A percentile compares a stretch with the other conserved stretches of the same genome.
These are phyloP conservation scores for Cicer bijugum DNA, from an alignment of 306 rosid species.

Conservation along the genomic window DNA sequence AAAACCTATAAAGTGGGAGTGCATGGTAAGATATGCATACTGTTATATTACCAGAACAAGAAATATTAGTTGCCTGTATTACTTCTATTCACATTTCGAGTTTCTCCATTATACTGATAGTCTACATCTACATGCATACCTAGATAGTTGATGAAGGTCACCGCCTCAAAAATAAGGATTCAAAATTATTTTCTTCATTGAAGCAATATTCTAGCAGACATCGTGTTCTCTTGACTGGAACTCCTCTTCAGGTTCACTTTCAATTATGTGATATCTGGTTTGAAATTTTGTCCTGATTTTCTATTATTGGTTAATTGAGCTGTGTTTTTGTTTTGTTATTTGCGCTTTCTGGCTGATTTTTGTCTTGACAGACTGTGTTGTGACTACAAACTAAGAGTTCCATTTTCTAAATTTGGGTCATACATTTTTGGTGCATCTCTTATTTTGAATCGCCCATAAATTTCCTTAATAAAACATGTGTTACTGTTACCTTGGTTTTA, in stretches of 20 bases:
- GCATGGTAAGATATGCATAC: slow-evolving; percentile 66
- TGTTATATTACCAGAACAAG: slow-evolving; percentile 7
- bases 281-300: slow-evolving; percentile 22
- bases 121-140: slow-evolving; percentile 37
- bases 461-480: slow-evolving; percentile 11
- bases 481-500: slow-evolving; percentile 16
- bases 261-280: slow-evolving; percentile 37
- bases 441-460: neutral
- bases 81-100: slow-evolving; percentile 31
- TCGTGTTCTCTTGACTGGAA: slow-evolving; percentile 95
- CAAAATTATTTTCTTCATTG: slow-evolving; percentile 90
- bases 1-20: slow-evolving; percentile 91
- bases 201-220: slow-evolving; percentile 82
- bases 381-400: slow-evolving; percentile 20
- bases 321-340: slow-evolving; percentile 4
- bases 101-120: slow-evolving; percentile 45
- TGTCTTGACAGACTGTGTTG: slow-evolving; percentile 16
- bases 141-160: slow-evolving; percentile 99
- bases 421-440: slow-evolving; percentile 15
- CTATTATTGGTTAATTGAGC: slow-evolving; percentile 14
- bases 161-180: slow-evolving; percentile 97
- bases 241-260: slow-evolving; percentile 94
- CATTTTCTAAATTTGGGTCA: slow-evolving; percentile 28
- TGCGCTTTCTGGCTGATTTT: slow-evolving; percentile 19
- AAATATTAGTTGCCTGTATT: slow-evolving; percentile 33